phyloP scores from a whole-genome alignment of 805 yeast species.

The Maudiozyma pseudohumilis region DNA sequence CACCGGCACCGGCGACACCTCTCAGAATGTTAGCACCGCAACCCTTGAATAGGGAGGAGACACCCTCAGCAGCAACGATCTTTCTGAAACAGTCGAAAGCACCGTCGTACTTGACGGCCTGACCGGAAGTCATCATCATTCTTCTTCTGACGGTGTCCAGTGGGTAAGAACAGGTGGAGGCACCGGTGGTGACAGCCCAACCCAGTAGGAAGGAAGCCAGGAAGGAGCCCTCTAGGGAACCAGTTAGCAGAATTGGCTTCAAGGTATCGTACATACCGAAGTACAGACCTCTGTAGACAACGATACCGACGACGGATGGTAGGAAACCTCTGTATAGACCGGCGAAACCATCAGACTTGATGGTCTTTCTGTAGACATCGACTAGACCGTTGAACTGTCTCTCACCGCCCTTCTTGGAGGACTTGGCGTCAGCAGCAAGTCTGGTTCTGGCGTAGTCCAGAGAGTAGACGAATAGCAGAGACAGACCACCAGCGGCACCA shows the following conservation, averaged over 20 bases:
- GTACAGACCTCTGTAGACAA: conserved; percentile 99
- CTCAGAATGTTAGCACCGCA: conserved; percentile 99
- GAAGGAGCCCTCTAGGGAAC: conserved; percentile 91
- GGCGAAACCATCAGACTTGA: conserved; percentile 92
- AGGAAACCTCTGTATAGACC: conserved; percentile 99
- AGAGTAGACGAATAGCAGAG: conserved; percentile 38
- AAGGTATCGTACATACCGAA: conserved; percentile 95
- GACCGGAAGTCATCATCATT: conserved; percentile 99
- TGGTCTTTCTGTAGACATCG: conserved; percentile 93
- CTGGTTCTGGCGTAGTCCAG: conserved; percentile 98
- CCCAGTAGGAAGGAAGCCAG: conserved; percentile 92
- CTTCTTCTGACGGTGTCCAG: conserved; percentile 99
- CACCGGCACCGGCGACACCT: conserved; percentile 99
- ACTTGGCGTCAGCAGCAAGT: conserved; percentile 96
- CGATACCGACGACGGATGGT: conserved; percentile 94
- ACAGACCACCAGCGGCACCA: conserved; percentile 90
- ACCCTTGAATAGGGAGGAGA: conserved; percentile 90
- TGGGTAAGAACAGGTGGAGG: conserved; percentile 98
- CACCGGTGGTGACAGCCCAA: conserved; percentile 97
- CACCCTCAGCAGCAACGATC: conserved; percentile 95
- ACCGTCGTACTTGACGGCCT: conserved; percentile 92
- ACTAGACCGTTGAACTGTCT: conserved; percentile 96
- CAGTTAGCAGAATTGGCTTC: conserved; percentile 89
- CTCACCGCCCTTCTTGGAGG: conserved; percentile 75
- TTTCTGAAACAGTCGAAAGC: conserved; percentile 87